Base-by-base conservation (phyloP, 164 flowering plant genomes). In the Stephania japonica region DNA sequence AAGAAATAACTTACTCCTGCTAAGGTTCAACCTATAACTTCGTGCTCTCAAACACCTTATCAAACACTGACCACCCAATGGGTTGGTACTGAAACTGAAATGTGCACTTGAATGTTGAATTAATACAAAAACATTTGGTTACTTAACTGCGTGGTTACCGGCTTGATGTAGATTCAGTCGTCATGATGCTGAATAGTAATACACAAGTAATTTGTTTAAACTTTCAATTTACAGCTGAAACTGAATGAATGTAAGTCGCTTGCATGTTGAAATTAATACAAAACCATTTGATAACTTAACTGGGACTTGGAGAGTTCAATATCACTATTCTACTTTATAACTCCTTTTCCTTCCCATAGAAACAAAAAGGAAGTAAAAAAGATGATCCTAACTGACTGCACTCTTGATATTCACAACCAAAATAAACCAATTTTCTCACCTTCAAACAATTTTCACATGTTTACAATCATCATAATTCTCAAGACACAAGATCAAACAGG, bases 401-500 rank as follows among this genome's bases (percentile, higher is more conserved):
- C 50, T 42, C 42, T 27, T 16, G 44, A 67, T 42, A 67, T 67
- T 38, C 69, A 67, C 12, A 67, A 27, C 69, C 21, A 67, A 18
- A 67, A 76, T 47, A 64, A 70, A 69, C 67, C 56, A 71, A 18
- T 42, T 74, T 67, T 25, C 61, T 26, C 18, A 24, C 66, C 11
- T 32, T 70, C 68, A 75, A 16, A 12, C 53, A 62, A 75, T 66
- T 32, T 32, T 70, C 78, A 76, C 69, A 76, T 42, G 50, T 71
- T 56, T 67, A 67, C 74, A 72, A 67, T 10, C 53, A 42, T 14
- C 38, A 32, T 41, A 59, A 18, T 53, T 42, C 25, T 47, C 44
- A 49, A 10, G 65, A 65, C 56, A 25, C 41, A 21, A 16, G 56
- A 16, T 85, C 83, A 89, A 50, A 83, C 41, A 13, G 87, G 83